These are phyloP conservation scores for Pleurotus cornucopiae DNA, from an alignment of 768 basidiomycete genomes.

Conservation along the genomic window DNA sequence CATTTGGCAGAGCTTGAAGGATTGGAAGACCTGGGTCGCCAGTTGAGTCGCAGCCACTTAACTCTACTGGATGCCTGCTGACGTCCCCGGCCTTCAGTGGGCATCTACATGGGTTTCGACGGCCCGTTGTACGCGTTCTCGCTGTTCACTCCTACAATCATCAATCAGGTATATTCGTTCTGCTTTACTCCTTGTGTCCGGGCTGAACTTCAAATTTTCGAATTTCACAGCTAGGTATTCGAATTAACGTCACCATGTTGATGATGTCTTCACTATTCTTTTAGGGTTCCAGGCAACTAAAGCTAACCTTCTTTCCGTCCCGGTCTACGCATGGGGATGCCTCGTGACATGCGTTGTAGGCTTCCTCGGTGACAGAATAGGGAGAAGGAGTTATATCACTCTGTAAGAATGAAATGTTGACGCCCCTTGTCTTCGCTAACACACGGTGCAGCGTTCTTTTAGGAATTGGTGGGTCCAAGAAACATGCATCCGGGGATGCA, in stretches of 20 bases:
- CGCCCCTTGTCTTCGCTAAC: background rate
- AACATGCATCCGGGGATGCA: background rate
- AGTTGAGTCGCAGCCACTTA: conserved; percentile 36
- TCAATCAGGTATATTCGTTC: conserved; percentile 42
- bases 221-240: conserved; percentile 28
- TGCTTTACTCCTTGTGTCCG: background rate
- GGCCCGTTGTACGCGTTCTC: conserved; percentile 52
- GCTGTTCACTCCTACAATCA: conserved; percentile 50
- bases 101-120: conserved; percentile 69
- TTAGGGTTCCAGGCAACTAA: conserved; percentile 57
- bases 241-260: background rate
- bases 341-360: conserved; percentile 61
- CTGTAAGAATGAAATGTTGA: conserved; percentile 34
- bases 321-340: conserved; percentile 73
- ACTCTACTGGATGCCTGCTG: too few species aligned
- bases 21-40: conserved; percentile 72
- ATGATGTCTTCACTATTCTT: background rate
- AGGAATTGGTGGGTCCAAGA: conserved; percentile 18
- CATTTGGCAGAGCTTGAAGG: conserved; percentile 55
- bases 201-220: background rate
- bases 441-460: conserved; percentile 19
- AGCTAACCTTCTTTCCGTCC: conserved; percentile 74
- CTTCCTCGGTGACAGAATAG: conserved; percentile 55
- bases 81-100: conserved; percentile 37
- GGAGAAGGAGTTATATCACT: conserved; percentile 56